Conservation (phyloP, 805 yeast genomes). For the Cyberlindnera suaveolens region DNA sequence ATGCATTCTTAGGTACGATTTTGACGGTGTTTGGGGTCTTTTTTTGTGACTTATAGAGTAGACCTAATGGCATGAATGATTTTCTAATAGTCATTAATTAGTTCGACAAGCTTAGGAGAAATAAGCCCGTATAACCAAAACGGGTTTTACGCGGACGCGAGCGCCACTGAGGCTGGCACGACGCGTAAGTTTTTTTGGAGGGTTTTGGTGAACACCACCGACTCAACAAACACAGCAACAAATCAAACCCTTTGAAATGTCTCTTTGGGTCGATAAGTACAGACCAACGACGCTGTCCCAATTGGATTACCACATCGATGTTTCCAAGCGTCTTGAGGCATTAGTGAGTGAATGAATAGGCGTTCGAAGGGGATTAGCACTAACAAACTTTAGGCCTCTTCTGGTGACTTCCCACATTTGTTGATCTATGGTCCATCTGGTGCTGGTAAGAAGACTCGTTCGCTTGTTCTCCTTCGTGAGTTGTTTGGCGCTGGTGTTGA, state of each 20-base stretch:
- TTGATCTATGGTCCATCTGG: slow-evolving; percentile 95
- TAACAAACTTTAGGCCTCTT: slow-evolving; percentile 29
- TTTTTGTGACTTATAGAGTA: too few species aligned
- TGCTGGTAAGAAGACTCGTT: slow-evolving; percentile 93
- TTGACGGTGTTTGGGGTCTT: not conserved
- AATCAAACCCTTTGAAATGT: slow-evolving; percentile 41
- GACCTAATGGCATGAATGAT: too few species aligned
- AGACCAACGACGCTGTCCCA: slow-evolving; percentile 66
- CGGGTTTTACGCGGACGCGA: too few species aligned
- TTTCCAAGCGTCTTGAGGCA: slow-evolving; percentile 59
- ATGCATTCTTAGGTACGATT: not conserved
- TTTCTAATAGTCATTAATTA: too few species aligned
- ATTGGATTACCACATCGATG: slow-evolving; percentile 59
- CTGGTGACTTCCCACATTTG: slow-evolving; percentile 90
- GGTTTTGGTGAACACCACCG: too few species aligned
- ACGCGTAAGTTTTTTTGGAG: slow-evolving; percentile 5
- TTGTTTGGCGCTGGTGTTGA: slow-evolving; percentile 81
- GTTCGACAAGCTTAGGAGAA: too few species aligned
- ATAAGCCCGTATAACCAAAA: too few species aligned
- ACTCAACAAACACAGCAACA: not conserved
- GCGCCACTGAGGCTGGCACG: not conserved
- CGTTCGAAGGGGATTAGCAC: too few species aligned
- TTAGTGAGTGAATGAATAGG: slow-evolving; percentile 20
- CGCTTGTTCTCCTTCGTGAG: slow-evolving; percentile 69
- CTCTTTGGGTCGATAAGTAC: slow-evolving; percentile 95